These are phyloP conservation scores for Leishmania aethiopica DNA, from an alignment of 208 protist species.

Conservation along the genomic window DNA sequence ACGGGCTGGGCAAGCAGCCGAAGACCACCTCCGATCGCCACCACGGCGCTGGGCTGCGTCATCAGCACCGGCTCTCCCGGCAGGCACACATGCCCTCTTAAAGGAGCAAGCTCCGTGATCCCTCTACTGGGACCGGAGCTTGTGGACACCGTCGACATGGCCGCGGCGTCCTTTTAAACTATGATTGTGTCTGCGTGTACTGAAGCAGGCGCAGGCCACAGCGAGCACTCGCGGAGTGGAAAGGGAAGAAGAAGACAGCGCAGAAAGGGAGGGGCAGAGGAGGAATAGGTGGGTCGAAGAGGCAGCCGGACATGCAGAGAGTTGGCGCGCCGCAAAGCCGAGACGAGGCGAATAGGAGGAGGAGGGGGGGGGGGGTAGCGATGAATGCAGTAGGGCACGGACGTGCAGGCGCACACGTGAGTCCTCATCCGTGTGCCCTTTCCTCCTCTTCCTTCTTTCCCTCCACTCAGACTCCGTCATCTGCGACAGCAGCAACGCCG, in stretches of 20 bases:
- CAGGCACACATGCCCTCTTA: constrained; percentile 70
- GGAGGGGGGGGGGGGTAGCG: not conserved
- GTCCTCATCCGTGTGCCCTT: not conserved
- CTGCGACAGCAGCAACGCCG: too few species aligned
- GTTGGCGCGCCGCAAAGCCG: not conserved
- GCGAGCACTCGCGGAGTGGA: not conserved
- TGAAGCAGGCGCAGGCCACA: not conserved
- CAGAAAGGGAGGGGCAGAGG: not conserved
- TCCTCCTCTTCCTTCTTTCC: not conserved
- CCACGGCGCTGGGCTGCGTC: constrained; percentile 42
- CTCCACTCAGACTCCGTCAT: not conserved
- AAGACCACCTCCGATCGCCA: constrained; percentile 71
- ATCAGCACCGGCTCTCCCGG: constrained; percentile 81
- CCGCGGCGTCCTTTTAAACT: not conserved
- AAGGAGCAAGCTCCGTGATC: constrained; percentile 56
- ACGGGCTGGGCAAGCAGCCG: constrained; percentile 29
- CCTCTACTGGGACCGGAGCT: constrained; percentile 13
- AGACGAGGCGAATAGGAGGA: not conserved
- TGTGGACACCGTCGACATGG: not conserved
- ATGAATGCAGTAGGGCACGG: not conserved
- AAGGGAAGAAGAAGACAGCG: not conserved
- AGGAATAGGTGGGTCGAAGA: not conserved
- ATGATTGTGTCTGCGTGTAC: not conserved
- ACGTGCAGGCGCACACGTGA: not conserved
- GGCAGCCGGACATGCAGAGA: not conserved